Percentiles rank a stretch among this genome's conserved stretches.
These are phyloP conservation scores for Fusarium vanettenii DNA, from an alignment of 2,329 filamentous ascomycete genomes.

Conservation along the genomic window DNA sequence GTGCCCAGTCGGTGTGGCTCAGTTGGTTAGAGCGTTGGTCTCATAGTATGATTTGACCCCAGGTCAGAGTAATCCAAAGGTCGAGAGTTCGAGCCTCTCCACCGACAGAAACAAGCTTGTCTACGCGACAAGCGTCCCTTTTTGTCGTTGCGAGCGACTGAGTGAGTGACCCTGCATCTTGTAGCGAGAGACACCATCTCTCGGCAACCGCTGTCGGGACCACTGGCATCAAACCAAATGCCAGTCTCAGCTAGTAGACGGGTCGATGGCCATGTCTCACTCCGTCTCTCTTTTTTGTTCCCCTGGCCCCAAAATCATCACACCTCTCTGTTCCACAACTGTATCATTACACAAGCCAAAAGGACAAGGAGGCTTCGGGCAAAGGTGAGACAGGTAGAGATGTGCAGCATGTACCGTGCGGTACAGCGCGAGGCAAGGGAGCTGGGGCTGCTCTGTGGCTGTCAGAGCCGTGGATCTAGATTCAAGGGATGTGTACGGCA, in stretches of 20 bases:
- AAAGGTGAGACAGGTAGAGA: constrained; percentile 28
- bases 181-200: neutral
- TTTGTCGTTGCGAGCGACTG: neutral
- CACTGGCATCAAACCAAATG: constrained; percentile 8
- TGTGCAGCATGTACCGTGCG: constrained; percentile 18
- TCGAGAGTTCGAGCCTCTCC: constrained; percentile 42
- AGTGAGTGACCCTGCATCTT: neutral
- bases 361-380: constrained; percentile 18
- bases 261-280: constrained; percentile 27
- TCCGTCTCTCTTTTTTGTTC: neutral
- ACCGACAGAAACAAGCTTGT: constrained; percentile 26
- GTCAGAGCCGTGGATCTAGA: constrained; percentile 12
- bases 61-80: constrained; percentile 39
- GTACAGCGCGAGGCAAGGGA: constrained; percentile 30
- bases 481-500: constrained; percentile 18
- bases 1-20: constrained; percentile 32
- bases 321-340: constrained; percentile 27
- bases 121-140: neutral
- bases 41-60: constrained; percentile 34
- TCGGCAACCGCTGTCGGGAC: neutral
- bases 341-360: constrained; percentile 12
- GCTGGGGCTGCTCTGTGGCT: constrained; percentile 16
- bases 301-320: constrained; percentile 24
- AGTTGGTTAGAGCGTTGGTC: constrained; percentile 42
- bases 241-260: constrained; percentile 16